Evolutionary conservation across 1,284 basidiomycete genomes (phyloP).

Genomic region (Pyrrhoderma lamaoense): DNA sequence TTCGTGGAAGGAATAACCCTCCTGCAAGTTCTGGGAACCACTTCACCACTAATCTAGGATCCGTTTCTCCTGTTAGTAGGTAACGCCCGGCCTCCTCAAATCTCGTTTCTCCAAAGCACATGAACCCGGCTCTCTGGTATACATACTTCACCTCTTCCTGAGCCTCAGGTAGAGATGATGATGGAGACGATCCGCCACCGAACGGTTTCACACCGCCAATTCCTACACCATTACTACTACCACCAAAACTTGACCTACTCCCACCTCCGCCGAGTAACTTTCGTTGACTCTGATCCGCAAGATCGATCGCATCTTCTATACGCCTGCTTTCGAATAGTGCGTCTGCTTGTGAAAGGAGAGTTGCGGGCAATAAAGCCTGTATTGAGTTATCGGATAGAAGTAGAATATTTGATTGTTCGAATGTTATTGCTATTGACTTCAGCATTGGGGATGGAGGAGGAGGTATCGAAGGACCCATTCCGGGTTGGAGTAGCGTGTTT

Average conservation of each 20-base stretch:
- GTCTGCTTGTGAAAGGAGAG: constrained; percentile 67
- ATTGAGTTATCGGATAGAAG: constrained; percentile 56
- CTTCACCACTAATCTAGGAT: constrained; percentile 69
- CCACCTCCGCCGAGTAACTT: constrained; percentile 41
- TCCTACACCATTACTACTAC: not conserved
- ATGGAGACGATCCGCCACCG: constrained; percentile 27
- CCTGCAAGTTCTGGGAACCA: constrained; percentile 70
- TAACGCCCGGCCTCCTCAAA: constrained; percentile 74
- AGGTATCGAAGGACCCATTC: not conserved
- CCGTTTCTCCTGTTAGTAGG: constrained; percentile 62
- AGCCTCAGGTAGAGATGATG: constrained; percentile 1
- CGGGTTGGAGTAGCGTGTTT: not conserved
- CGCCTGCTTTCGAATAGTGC: constrained; percentile 57
- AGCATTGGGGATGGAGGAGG: constrained; percentile 10
- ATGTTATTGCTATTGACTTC: constrained; percentile 23
- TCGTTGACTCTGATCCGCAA: constrained; percentile 55
- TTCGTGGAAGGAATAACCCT: constrained; percentile 37
- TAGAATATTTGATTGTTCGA: constrained; percentile 58
- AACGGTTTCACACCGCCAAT: too few species aligned
- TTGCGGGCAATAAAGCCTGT: constrained; percentile 63
- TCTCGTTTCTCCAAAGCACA: constrained; percentile 60
- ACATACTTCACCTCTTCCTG: constrained; percentile 65
- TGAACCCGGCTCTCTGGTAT: constrained; percentile 71
- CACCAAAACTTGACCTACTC: constrained; percentile 26
- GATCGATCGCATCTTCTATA: constrained; percentile 54